Base-by-base conservation (phyloP, 257 asterid genomes). In the Ballota nigra region DNA sequence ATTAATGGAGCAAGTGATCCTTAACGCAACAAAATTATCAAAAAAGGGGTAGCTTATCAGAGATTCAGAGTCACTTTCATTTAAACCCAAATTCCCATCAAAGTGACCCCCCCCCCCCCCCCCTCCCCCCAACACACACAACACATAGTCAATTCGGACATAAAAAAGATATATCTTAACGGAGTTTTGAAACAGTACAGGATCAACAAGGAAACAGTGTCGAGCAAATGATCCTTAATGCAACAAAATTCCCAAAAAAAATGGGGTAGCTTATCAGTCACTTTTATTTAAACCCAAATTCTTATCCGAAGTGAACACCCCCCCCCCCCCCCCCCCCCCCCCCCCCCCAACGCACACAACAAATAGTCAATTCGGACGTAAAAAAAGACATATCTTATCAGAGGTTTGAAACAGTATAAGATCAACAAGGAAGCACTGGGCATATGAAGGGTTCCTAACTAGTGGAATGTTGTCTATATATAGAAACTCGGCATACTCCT, bases 401-500 rank as follows among this genome's bases (percentile, higher is more conserved):
- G 45, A 38, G 45, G 2, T 38, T 13, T 13, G 19, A 13, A 43
- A 43, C 52, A 43, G 19, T 43, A 51, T 19, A 67, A 16, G 19
- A 29, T 16, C 72, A 26, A 47, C 60, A 6, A 34, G 9, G 38
- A 15, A 45, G 55, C 55, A 47, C 55, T 47, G 9, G n/a, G 22
- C 55, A 47, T 6, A n/a, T 16, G 55, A 47, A 47, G 22, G 55
- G n/a, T 47, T 47, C 22, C 55, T 6, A n/a, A 26, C 29, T 26
- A 26, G n/a, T n/a, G n/a, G n/a, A n/a, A n/a, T n/a, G n/a, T n/a
- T n/a, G n/a, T n/a, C n/a, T 4, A 85, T 23, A 33, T 71, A 83
- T 5, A 65, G 66, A 83, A 87, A 87, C 56, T 77, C 86, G 34
- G 77, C 75, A 70, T 84, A n/a, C n/a, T n/a, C n/a, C n/a, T 81